Evolutionary conservation across 345 rosid genomes (phyloP), one percentile per base, ranked within the genome.

Genomic region (Camelina laxa): DNA sequence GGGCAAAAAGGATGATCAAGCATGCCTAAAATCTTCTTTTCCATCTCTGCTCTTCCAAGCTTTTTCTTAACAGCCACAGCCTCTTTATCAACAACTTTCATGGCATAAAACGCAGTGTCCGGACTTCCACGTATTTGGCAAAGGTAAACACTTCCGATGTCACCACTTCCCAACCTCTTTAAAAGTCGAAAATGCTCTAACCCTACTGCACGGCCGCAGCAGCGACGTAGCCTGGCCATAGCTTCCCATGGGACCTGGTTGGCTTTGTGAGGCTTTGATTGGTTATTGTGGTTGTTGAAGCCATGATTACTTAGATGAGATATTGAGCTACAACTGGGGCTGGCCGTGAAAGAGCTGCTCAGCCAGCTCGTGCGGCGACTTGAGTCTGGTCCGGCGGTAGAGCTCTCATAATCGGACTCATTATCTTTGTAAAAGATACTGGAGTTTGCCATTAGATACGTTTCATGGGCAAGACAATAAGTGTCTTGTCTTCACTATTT

Each of bases 1-100:
- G 98, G 98, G 17, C 89, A 67, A 74, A 94, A 94, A 16, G 98
- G 97, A 33, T 94, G 97, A 77, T 94, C 97, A 38, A 94, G 88
- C 90, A 91, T 84, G 39, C 87, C 85, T 35, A 91, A 61, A 27
- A 94, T 94, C 81, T 87, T 91, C 83, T 90, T 91, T 88, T 94
- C 98, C 88, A 84, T 85, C 35, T 91, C 96, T 3, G 98, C 98
- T 41, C 98, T 87, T 55, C 87, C 89, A 41, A 87, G 61, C 83
- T 94, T 94, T 27, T 89, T 88, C 82, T 94, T 83, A n/a, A 85
- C 64, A 6, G 89, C 96, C n/a, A 94, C 88, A 7, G 97, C 96
- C 48, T 89, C 98, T 62, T 84, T 87, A 60, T 91, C 98, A 22
- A 94, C 98, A 56, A 93, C 98, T 81, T 94, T 94, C 93, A 94